A percentile compares a stretch with the other conserved stretches of the same genome.
Conservation (phyloP, 2,329 filamentous ascomycete species). For the Teratosphaeriaceae sp. region DNA sequence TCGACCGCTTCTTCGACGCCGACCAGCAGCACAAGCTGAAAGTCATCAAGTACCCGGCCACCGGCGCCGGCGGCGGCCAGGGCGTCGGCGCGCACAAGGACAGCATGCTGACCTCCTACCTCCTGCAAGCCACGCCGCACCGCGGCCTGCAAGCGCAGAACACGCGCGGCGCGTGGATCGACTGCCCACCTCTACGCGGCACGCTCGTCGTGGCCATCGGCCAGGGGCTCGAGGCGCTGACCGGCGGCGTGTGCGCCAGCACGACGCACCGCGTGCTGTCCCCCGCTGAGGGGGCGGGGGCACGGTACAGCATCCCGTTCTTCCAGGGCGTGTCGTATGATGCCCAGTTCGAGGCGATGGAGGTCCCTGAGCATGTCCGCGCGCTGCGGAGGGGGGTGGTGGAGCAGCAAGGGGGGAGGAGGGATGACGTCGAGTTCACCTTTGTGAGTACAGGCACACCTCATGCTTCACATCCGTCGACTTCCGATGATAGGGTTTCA, state of each 20-base stretch:
- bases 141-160: conserved; percentile 78
- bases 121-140: conserved; percentile 73
- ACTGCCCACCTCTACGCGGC: conserved; percentile 66
- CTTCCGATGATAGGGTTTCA: too few species aligned
- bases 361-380: conserved; percentile 56
- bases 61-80: conserved; percentile 50
- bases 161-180: conserved; percentile 69
- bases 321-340: conserved; percentile 82
- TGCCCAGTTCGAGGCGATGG: conserved; percentile 72
- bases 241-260: conserved; percentile 69
- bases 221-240: conserved; percentile 79
- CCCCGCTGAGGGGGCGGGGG: conserved; percentile 60
- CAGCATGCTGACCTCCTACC: conserved; percentile 73
- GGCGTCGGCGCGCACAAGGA: conserved; percentile 76
- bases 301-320: conserved; percentile 76
- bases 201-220: conserved; percentile 85
- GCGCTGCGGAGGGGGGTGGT: conserved; percentile 56
- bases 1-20: conserved; percentile 69
- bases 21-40: conserved; percentile 79
- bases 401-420: conserved; percentile 47
- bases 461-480: too few species aligned
- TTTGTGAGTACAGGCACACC: too few species aligned
- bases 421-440: conserved; percentile 81
- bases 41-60: conserved; percentile 73
- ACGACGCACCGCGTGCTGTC: conserved; percentile 82